A percentile compares a stretch with the other conserved stretches of the same genome.
phyloP scores from a whole-genome alignment of 2,329 filamentous ascomycete genomes.

The Ophiostoma ips region DNA sequence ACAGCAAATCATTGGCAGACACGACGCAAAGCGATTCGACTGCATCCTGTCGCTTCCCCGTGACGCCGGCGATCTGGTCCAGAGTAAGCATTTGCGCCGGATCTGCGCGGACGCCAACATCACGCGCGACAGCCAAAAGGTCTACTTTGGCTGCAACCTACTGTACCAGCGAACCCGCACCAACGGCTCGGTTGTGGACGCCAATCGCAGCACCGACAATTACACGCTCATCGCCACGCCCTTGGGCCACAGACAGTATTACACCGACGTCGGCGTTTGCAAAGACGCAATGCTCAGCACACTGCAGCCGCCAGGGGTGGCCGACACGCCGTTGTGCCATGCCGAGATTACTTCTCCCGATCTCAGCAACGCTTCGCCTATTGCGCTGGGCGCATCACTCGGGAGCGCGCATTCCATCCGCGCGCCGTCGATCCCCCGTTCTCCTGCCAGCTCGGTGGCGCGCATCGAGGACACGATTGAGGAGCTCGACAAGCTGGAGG shows the following conservation, averaged over 20 bases:
- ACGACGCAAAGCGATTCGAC: conserved; percentile 36
- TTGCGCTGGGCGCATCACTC: neutral
- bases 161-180: conserved; percentile 24
- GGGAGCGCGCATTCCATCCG: neutral
- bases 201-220: conserved; percentile 21
- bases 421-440: conserved; percentile 7
- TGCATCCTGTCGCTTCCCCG: conserved; percentile 31
- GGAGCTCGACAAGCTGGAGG: conserved; percentile 46
- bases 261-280: too few relatives aligned
- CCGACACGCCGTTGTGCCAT: neutral
- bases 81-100: conserved; percentile 6
- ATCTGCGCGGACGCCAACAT: conserved; percentile 6
- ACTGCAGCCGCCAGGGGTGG: neutral
- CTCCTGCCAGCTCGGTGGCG: conserved; percentile 11
- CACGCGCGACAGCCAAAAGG: conserved; percentile 15
- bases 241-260: conserved; percentile 15
- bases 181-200: conserved; percentile 14
- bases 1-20: conserved; percentile 17
- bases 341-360: neutral
- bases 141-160: conserved; percentile 40
- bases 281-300: conserved; percentile 10
- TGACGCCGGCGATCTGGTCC: neutral
- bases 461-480: conserved; percentile 52
- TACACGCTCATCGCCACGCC: conserved; percentile 36
- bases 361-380: conserved; percentile 3